Conservation (phyloP, 1,284 basidiomycete genomes). For the Ustilago sp. region DNA sequence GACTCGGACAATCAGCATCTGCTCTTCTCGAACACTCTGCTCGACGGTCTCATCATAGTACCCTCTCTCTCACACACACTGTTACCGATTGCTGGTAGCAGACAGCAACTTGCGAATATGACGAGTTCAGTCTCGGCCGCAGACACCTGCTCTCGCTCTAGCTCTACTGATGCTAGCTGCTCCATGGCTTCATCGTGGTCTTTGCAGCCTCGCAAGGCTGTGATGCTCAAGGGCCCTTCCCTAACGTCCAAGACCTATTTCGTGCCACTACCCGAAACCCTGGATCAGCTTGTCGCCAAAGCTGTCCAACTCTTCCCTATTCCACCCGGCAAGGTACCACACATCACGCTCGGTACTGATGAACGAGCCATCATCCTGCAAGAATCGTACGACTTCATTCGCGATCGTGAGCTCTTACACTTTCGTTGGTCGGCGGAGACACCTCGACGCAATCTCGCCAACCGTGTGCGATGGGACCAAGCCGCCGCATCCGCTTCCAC, state of each 20-base stretch:
- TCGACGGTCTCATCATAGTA: neutral
- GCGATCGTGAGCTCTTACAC: conserved; percentile 63
- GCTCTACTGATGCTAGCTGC: conserved; percentile 5
- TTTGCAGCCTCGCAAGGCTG: conserved; percentile 38
- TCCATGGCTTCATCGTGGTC: conserved; percentile 13
- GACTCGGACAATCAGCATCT: neutral
- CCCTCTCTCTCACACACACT: neutral
- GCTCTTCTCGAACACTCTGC: neutral
- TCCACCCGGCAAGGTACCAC: conserved; percentile 60
- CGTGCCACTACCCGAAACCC: conserved; percentile 54
- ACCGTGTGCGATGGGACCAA: conserved; percentile 58
- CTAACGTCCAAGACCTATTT: conserved; percentile 63
- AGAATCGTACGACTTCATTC: conserved; percentile 62
- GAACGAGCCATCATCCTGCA: conserved; percentile 60
- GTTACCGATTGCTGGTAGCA: neutral
- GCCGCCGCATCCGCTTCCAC: conserved; percentile 15
- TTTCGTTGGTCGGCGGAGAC: conserved; percentile 63
- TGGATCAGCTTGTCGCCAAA: conserved; percentile 58
- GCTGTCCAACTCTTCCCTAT: conserved; percentile 60
- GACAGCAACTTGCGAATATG: neutral
- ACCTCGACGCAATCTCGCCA: conserved; percentile 45
- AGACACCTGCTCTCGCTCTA: neutral
- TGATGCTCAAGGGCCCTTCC: conserved; percentile 64
- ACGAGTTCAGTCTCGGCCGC: neutral
- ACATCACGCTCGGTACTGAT: conserved; percentile 58